Percentiles rank a stretch among this genome's conserved stretches.
Evolutionary conservation across 2,329 filamentous ascomycete genomes (phyloP).

Genomic region (Penicillium sp.): DNA sequence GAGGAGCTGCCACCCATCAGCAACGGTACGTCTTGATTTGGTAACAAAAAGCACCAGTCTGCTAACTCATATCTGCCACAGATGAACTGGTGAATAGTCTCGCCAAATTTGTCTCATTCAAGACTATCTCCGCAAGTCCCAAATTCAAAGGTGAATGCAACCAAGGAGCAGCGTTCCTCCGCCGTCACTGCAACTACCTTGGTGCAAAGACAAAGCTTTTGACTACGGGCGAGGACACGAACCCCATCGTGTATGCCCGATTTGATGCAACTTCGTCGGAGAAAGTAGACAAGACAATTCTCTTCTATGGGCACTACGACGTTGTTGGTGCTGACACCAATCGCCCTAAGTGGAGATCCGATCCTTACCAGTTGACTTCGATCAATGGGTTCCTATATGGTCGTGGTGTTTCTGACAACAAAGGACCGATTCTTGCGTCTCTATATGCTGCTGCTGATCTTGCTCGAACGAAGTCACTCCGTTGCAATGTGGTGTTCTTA

Average conservation of each 20-base stretch:
- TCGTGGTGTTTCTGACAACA: slow-evolving; percentile 96
- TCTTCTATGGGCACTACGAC: slow-evolving; percentile 98
- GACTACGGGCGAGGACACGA: slow-evolving; percentile 75
- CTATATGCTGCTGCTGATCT: slow-evolving; percentile 91
- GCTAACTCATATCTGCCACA: slow-evolving; percentile 25
- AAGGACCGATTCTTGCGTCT: slow-evolving; percentile 91
- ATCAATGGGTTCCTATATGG: slow-evolving; percentile 92
- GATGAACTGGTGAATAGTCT: slow-evolving; percentile 69
- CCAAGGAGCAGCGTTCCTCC: slow-evolving; percentile 85
- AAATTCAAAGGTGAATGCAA: slow-evolving; percentile 91
- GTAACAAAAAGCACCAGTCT: background rate
- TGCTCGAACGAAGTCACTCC: slow-evolving; percentile 76
- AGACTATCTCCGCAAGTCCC: slow-evolving; percentile 82
- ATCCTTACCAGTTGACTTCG: slow-evolving; percentile 87
- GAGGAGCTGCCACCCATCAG: slow-evolving; percentile 52
- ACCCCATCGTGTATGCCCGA: slow-evolving; percentile 89
- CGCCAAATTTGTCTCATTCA: slow-evolving; percentile 84
- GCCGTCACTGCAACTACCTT: slow-evolving; percentile 85
- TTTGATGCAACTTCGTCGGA: slow-evolving; percentile 73
- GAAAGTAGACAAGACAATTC: slow-evolving; percentile 73
- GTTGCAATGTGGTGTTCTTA: slow-evolving; percentile 86
- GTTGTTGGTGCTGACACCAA: slow-evolving; percentile 87
- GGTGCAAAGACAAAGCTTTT: slow-evolving; percentile 88
- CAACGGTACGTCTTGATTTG: slow-evolving; percentile 47
- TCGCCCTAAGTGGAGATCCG: slow-evolving; percentile 77